phyloP scores from a whole-genome alignment of 2,329 filamentous ascomycete genomes.

The Aureobasidium sp. region DNA sequence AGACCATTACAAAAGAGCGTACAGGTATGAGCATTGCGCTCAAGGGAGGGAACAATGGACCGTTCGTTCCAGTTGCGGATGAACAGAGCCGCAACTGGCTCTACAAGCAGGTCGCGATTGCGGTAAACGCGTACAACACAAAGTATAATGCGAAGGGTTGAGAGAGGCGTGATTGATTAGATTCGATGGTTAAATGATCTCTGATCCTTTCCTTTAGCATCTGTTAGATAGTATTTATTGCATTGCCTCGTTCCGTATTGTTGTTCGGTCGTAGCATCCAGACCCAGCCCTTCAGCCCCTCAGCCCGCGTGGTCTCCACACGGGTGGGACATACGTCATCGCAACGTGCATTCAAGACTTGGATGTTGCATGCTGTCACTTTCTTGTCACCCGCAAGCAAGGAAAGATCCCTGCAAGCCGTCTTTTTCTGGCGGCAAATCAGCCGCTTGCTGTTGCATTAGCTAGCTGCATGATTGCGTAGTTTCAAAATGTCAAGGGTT shows the following conservation, averaged over 20 bases:
- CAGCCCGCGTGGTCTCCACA: slow-evolving; percentile 2
- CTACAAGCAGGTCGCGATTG: slow-evolving; percentile 59
- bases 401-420: slow-evolving; percentile 13
- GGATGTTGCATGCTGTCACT: neutral
- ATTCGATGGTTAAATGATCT: too few relatives aligned
- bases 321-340: neutral
- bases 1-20: slow-evolving; percentile 94
- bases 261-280: too few relatives aligned
- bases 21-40: slow-evolving; percentile 86
- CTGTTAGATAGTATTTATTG: too few relatives aligned
- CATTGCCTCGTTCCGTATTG: too few relatives aligned
- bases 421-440: slow-evolving; percentile 10
- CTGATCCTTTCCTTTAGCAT: too few relatives aligned
- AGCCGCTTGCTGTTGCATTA: slow-evolving; percentile 1
- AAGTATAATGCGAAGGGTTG: slow-evolving; percentile 56
- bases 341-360: neutral
- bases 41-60: slow-evolving; percentile 85
- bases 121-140: slow-evolving; percentile 62
- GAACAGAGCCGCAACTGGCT: slow-evolving; percentile 66
- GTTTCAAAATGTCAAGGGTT: slow-evolving; percentile 1
- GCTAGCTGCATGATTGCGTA: slow-evolving; percentile 12
- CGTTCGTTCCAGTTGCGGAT: slow-evolving; percentile 89
- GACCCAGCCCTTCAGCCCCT: neutral
- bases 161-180: neutral
- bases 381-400: neutral